Conservation (phyloP, 345 rosid genomes). For the Gossypium anomalum region DNA sequence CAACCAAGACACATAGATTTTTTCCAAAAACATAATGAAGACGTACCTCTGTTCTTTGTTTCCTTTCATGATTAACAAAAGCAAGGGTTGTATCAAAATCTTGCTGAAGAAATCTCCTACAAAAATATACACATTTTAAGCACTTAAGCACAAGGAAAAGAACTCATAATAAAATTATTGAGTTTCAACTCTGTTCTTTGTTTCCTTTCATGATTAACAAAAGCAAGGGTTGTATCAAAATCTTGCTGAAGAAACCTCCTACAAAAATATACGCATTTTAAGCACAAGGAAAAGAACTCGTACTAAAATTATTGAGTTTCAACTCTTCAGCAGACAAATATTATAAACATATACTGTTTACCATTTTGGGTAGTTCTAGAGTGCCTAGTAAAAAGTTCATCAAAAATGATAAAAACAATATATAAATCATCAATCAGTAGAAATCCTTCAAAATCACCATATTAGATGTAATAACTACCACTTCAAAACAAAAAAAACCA, state of each 20-base stretch:
- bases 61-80: conserved; percentile 82
- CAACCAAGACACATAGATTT: neutral
- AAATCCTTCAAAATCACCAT: conserved; percentile 1
- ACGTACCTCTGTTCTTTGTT: conserved; percentile 77
- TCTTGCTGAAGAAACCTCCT: conserved; percentile 91
- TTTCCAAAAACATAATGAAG: neutral
- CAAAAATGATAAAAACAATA: neutral
- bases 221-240: conserved; percentile 89
- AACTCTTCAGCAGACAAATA: neutral
- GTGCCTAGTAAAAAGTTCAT: neutral
- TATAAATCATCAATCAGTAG: neutral
- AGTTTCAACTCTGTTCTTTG: conserved; percentile 55
- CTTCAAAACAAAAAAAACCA: neutral
- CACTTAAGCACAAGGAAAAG: neutral
- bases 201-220: conserved; percentile 81
- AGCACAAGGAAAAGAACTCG: neutral
- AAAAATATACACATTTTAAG: conserved; percentile 3
- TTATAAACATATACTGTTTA: neutral
- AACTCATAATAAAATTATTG: neutral
- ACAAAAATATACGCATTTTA: conserved; percentile 16
- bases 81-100: conserved; percentile 95
- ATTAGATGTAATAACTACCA: conserved; percentile 2
- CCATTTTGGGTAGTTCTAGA: neutral
- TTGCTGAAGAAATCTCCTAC: conserved; percentile 88
- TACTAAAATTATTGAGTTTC: neutral